Evolutionary conservation across 2,329 filamentous ascomycete species (phyloP).

Genomic region (Pestalotiopsis fici): DNA sequence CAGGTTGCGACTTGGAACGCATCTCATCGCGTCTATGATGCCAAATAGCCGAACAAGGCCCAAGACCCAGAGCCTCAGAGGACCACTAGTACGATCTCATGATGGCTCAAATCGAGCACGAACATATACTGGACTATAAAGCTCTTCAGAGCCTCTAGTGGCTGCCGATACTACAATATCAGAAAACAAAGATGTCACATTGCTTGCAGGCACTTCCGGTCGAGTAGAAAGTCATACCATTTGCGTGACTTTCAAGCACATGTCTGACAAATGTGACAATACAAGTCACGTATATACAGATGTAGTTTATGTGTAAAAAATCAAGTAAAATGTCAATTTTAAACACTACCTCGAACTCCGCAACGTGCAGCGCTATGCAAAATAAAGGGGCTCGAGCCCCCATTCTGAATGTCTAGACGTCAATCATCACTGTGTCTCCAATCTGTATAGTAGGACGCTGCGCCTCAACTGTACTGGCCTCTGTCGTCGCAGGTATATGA

Average conservation of each 20-base stretch:
- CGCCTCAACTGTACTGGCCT: conserved; percentile 22
- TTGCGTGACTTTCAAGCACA: neutral
- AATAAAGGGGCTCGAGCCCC: neutral
- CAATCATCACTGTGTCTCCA: conserved; percentile 41
- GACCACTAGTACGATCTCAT: neutral
- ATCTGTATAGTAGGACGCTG: conserved; percentile 49
- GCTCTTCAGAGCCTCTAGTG: neutral
- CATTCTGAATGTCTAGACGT: conserved; percentile 5
- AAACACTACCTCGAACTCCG: neutral
- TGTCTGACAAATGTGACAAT: neutral
- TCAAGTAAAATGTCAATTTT: neutral
- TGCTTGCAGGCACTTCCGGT: neutral
- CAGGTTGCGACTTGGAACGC: neutral
- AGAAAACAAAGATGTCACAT: neutral
- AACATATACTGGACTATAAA: neutral
- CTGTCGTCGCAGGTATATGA: conserved; percentile 33
- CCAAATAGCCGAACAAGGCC: neutral
- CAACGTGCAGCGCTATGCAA: neutral
- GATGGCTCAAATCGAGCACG: neutral
- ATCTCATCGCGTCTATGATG: neutral
- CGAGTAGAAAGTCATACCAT: neutral
- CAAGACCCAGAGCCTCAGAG: neutral
- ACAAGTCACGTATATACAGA: neutral
- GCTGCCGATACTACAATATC: neutral
- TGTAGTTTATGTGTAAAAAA: neutral